A percentile compares a stretch with the other conserved stretches of the same genome.
phyloP scores from a whole-genome alignment of 2,329 filamentous ascomycete genomes.

The Sporothrix humicola region DNA sequence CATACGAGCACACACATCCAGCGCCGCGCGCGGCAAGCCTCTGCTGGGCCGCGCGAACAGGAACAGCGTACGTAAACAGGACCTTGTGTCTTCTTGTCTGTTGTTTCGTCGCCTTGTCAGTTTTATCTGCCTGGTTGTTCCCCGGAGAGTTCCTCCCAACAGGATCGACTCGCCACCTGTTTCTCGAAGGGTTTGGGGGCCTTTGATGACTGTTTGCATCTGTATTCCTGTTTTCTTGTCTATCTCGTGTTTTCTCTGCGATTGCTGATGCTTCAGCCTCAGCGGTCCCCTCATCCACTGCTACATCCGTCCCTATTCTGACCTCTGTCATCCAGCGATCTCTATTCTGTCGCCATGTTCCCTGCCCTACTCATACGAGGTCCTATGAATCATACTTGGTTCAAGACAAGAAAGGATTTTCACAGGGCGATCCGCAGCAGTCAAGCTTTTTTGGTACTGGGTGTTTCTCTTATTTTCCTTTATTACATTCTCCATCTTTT shows the following conservation, averaged over 20 bases:
- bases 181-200: not conserved
- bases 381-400: not conserved
- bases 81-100: not conserved
- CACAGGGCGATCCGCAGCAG: not conserved
- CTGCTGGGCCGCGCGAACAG: not conserved
- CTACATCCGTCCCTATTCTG: not conserved
- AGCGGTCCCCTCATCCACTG: not conserved
- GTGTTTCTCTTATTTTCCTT: not conserved
- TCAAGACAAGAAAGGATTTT: not conserved
- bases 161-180: not conserved
- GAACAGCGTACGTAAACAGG: not conserved
- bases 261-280: not conserved
- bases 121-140: not conserved
- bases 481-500: not conserved
- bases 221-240: not conserved
- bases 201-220: not conserved
- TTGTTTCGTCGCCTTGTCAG: not conserved
- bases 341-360: not conserved
- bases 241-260: not conserved
- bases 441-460: not conserved
- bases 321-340: not conserved
- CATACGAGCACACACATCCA: conserved; percentile 17
- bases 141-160: conserved; percentile 1
- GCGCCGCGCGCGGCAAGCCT: not conserved
- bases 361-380: conserved; percentile 17